Base-by-base conservation (phyloP, 441 rosid species). In the Geranium incanum region DNA sequence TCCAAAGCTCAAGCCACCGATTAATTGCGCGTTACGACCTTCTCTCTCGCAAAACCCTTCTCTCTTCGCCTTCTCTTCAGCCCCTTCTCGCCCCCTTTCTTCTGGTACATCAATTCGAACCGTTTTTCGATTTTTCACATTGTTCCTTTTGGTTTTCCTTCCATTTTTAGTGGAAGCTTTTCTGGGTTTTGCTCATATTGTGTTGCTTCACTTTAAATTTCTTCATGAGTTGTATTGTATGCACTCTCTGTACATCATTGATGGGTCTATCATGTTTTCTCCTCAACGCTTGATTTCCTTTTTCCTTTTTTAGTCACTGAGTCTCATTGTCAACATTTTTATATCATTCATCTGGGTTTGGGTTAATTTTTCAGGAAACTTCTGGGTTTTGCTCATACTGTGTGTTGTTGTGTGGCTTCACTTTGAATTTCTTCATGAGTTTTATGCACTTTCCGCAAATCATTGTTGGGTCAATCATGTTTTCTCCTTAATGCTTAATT, bases 21-120 rank as follows among this genome's bases (percentile, higher is more conserved):
- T 15, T 11, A 1, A 39, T 28, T 11, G 28, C 4, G 12, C 33
- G 19, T 7, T 21, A 6, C 65, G 28, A 60, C 23, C 65, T 16
- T 43, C 21, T n/a, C 19, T n/a, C 21, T 15, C 59, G 4, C 68
- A 11, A 39, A 39, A 45, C n/a, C 52, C 39, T 38, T 63, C 41
- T 76, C 63, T 50, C 72, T 76, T 12, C 60, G 6, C 60, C 16
- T 50, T 50, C 57, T 50, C 57, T n/a, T 50, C 57, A 50, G 0
- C 70, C 36, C 48, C 76, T 71, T 55, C 70, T 62, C 78, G 70
- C 19, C 68, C 38, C 8, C 64, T 71, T 37, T 68, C 57, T 41
- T 66, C 73, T 28, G 80, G 85, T 82, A 69, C 57, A 73, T 41
- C 23, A 45, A 48, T 41, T 67, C 52, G 37, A 3, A 4, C 6